Conservation (phyloP, 768 basidiomycete genomes). For the Lentinula sp. region DNA sequence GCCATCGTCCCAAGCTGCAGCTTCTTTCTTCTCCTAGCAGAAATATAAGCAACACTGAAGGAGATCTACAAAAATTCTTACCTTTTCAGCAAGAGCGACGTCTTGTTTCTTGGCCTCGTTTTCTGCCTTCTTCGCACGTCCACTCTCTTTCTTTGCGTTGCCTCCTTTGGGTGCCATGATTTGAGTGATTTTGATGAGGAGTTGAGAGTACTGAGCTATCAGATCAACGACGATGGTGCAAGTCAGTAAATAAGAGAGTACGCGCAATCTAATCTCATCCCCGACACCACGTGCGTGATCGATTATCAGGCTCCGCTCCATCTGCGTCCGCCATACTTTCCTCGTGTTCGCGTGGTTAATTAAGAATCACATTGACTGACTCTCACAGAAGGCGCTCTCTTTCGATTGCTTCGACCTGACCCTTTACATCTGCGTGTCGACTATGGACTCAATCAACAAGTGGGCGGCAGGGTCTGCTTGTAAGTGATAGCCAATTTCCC, state of each 20-base stretch:
- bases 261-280: not conserved
- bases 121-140: constrained; percentile 87
- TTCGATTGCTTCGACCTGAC: not conserved
- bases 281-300: not conserved
- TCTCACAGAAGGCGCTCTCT: not conserved
- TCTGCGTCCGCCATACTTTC: not conserved
- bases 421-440: not conserved
- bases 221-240: not conserved
- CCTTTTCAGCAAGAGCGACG: constrained; percentile 55
- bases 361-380: not conserved
- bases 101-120: constrained; percentile 80
- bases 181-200: not conserved
- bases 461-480: constrained; percentile 40
- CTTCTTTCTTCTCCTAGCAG: constrained; percentile 65
- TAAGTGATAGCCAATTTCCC: constrained; percentile 17
- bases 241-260: not conserved
- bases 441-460: constrained; percentile 24
- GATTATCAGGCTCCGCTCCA: not conserved
- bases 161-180: constrained; percentile 82
- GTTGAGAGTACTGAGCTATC: too few relatives aligned
- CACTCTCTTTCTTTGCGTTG: constrained; percentile 90
- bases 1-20: constrained; percentile 57
- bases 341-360: constrained; percentile 2
- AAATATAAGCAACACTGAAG: constrained; percentile 1
- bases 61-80: constrained; percentile 17